Evolutionary conservation across 345 rosid species (phyloP).

Genomic region (Salix dunnii): DNA sequence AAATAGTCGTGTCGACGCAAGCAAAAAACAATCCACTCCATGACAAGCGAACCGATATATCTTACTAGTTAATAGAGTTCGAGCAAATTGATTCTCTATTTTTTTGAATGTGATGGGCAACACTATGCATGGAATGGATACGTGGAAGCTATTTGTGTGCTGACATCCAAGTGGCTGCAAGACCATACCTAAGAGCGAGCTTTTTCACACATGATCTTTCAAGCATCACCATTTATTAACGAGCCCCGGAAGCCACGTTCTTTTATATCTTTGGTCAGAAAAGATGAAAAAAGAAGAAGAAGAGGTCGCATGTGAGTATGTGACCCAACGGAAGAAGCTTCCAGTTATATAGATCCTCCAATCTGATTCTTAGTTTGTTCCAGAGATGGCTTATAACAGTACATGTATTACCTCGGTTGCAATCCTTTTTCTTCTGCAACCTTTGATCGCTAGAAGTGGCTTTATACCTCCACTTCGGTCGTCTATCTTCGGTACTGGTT

Average conservation of each 20-base stretch:
- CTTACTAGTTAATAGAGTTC: background rate
- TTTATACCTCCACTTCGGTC: conserved; percentile 25
- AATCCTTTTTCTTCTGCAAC: conserved; percentile 20
- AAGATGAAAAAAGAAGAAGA: background rate
- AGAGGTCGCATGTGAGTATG: background rate
- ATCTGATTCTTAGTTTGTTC: background rate
- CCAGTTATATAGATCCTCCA: background rate
- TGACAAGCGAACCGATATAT: too few species aligned
- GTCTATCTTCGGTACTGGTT: conserved; percentile 22
- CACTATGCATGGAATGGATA: background rate
- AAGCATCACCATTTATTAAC: background rate
- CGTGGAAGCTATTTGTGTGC: background rate
- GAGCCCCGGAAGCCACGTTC: background rate
- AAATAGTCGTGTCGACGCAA: too few species aligned
- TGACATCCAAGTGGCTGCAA: background rate
- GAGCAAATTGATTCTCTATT: background rate
- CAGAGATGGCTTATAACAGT: conserved; percentile 22
- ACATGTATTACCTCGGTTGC: background rate
- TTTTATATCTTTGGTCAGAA: background rate
- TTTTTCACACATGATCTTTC: background rate
- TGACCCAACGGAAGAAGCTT: background rate
- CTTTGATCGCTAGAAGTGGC: conserved; percentile 15
- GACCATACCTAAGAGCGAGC: background rate
- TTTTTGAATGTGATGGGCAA: background rate
- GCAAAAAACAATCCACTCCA: too few species aligned